Base-by-base conservation (phyloP, 345 rosid species). In the Hibiscus mutabilis region DNA sequence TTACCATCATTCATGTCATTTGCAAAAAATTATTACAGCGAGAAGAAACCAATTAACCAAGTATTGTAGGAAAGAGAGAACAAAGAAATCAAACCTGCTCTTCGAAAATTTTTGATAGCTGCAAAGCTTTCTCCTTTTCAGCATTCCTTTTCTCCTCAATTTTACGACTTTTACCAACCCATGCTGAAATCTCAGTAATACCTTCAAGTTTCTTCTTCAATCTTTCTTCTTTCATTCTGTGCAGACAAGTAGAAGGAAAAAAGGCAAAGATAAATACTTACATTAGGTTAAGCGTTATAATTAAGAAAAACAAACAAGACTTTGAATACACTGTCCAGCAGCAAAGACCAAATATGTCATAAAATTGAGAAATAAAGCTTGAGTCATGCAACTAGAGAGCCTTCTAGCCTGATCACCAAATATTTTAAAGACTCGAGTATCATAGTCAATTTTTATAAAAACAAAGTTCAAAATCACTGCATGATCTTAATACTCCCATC, bases 211-310 rank as follows among this genome's bases (percentile, higher is more conserved):
- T 86, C 77, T 86, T 89, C 82, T 77, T 92, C 31, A 69, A 56
- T 77, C 96, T 86, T 80, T 89, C 90, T 79, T 89, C 97, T 82
- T 81, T 92, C 90, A 93, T 85, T 91, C 99, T 90, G 72, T 75
- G 49, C 47, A 61, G 67, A 70, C 57, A 67, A 42, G 40, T 40
- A 49, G 27, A 18, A 29, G 47, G 33, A 35, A 29, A 19, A 40
- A 22, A 53, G 14, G 37, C 25, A 25, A 49, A 16, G 70, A 49
- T 47, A 49, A 67, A 8, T 49, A 25, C 42, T 47, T 47, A 21
- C 70, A 47, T 35, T 47, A 46, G 13, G 37, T 24, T 25, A 46
- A 47, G 3, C 21, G 0, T 15, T 44, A 51, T 6, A 66, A 44
- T 44, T 33, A 66, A 46, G 58, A 27, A 35, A 35, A 35, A 35